Evolutionary conservation across 2,329 filamentous ascomycete genomes (phyloP), one percentile per base, ranked within the genome.

Genomic region (Ophiostoma triangulosporum): DNA sequence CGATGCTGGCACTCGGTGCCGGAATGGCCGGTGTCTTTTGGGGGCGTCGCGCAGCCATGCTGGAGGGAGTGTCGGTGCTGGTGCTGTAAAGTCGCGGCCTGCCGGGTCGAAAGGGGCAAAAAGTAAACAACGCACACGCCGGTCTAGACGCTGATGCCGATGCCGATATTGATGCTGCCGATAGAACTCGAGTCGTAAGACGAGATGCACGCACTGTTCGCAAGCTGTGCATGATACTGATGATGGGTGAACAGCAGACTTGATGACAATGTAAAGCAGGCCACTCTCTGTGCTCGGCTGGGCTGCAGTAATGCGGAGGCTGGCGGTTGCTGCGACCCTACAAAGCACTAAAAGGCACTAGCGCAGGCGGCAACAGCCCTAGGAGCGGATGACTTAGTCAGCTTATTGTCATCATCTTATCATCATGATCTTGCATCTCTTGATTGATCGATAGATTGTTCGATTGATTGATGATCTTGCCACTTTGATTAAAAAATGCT

Each of bases 1-100:
- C 72, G 48, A 97, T 81, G 60, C 88, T 94, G 26, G 58, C 29
- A 11, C 58, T 59, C 2, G 58, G 51, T 3, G 54, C 52, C n/a
- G 58, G 38, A 1, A 56, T 38, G 20, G 52, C 51, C 1, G 52
- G 53, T 8, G 48, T n/a, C 40, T 46, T 54, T 40, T 24, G 20
- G 15, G 48, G 27, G 29, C 5, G 29, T 15, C 7, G 14, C 9
- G 50, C 9, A 17, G 27, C 29, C 36, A 35, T 31, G 20, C 22
- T 52, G 24, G 31, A 26, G 14, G 12, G 27, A 17, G 20, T 15
- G 27, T 51, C 33, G 12, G 35, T n/a, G 14, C 4, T 4, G 14
- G 43, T 46, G 43, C 43, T 46, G 26, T 31, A 46, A 22, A 27
- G 22, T 26, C 22, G 40, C 3, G 22, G 38, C 15, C 9, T 12